These are phyloP conservation scores for Elsinoe batatas DNA, from an alignment of 2,329 filamentous ascomycete genomes.

Conservation along the genomic window DNA sequence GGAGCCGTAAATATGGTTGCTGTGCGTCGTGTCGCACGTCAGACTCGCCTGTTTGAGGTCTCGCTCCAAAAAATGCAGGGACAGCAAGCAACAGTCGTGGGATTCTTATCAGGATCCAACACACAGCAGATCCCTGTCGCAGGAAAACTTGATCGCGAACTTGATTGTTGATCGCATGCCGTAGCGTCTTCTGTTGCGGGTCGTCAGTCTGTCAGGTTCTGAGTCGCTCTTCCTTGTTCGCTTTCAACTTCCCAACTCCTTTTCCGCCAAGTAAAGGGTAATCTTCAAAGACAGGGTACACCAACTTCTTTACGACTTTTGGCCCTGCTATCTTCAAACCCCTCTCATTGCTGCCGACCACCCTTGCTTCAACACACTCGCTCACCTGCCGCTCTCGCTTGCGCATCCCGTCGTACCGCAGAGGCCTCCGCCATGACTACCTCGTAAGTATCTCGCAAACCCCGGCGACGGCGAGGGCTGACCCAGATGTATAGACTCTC, in stretches of 20 bases:
- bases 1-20: too few relatives aligned
- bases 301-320: not conserved
- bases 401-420: not conserved
- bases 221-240: not conserved
- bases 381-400: not conserved
- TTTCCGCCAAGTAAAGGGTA: conserved; percentile 1
- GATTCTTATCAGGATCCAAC: not conserved
- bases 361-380: not conserved
- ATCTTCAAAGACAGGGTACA: not conserved
- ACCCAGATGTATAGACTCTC: conserved; percentile 25
- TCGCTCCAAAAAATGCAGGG: too few relatives aligned
- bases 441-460: not conserved
- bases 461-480: not conserved
- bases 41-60: not conserved
- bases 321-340: not conserved
- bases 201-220: not conserved
- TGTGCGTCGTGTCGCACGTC: not conserved
- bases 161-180: conserved; percentile 8
- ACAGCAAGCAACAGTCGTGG: too few relatives aligned
- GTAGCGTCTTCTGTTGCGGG: conserved; percentile 5
- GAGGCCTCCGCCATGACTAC: conserved; percentile 1
- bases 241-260: not conserved
- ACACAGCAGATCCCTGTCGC: not conserved
- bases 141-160: not conserved
- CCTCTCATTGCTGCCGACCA: not conserved